Evolutionary conservation across 2,329 filamentous ascomycete species (phyloP).

Genomic region (Akanthomyces dipterigenus): DNA sequence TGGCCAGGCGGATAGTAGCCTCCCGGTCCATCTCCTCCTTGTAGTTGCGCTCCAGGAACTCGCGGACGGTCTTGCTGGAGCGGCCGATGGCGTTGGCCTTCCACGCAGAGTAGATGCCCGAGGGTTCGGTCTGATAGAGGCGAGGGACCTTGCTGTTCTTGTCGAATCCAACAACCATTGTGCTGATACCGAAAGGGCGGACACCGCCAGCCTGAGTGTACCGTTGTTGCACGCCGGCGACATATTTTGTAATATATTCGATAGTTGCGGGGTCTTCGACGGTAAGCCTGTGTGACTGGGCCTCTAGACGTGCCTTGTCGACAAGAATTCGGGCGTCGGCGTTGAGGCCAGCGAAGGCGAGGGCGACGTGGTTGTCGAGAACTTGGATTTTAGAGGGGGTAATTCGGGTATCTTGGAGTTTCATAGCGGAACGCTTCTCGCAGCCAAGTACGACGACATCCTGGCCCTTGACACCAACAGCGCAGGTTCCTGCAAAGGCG

Average conservation of each 20-base stretch:
- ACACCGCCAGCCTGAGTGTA: slow-evolving; percentile 99
- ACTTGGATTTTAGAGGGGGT: slow-evolving; percentile 98
- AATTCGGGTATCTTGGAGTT: slow-evolving; percentile 97
- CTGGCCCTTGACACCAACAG: slow-evolving; percentile 91
- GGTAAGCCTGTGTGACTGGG: slow-evolving; percentile 92
- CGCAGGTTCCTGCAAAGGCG: slow-evolving; percentile 70
- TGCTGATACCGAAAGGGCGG: slow-evolving; percentile 97
- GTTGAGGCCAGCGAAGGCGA: slow-evolving; percentile 95
- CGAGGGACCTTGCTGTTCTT: slow-evolving; percentile 81
- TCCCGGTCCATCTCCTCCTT: slow-evolving; percentile 96
- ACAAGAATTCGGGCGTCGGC: slow-evolving; percentile 96
- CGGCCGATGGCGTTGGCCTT: slow-evolving; percentile 98
- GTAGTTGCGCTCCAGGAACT: slow-evolving; percentile 98
- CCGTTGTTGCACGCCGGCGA: slow-evolving; percentile 94
- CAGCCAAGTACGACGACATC: slow-evolving; percentile 95
- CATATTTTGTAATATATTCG: slow-evolving; percentile 99
- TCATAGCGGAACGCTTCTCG: slow-evolving; percentile 98
- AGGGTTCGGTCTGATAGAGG: slow-evolving; percentile 98
- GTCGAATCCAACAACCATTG: slow-evolving; percentile 97
- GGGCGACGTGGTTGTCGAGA: slow-evolving; percentile 90
- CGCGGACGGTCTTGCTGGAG: slow-evolving; percentile 97
- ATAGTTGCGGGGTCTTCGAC: slow-evolving; percentile 96
- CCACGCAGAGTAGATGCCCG: slow-evolving; percentile 98
- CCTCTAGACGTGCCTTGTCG: slow-evolving; percentile 95
- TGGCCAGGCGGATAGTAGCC: slow-evolving; percentile 90